Conservation (phyloP, 2,329 filamentous ascomycete genomes). For the Aspergillus viridinutans region DNA sequence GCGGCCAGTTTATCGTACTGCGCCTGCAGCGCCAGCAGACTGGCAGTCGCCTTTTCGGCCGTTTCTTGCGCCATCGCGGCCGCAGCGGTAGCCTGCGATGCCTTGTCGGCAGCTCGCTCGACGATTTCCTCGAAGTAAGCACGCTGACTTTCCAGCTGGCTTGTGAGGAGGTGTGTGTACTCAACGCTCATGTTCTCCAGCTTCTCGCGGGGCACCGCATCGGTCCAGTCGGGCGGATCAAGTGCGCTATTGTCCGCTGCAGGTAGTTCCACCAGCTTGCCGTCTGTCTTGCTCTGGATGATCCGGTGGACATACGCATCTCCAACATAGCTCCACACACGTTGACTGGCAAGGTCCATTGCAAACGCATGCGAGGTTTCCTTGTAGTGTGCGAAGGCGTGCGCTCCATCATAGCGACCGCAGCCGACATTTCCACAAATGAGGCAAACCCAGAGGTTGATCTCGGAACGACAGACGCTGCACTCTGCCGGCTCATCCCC, state of each 20-base stretch:
- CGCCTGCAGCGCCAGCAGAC: constrained; percentile 53
- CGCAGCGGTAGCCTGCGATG: constrained; percentile 64
- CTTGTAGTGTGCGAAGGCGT: constrained; percentile 92
- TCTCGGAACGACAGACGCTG: constrained; percentile 70
- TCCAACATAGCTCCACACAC: constrained; percentile 96
- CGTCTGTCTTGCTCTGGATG: constrained; percentile 88
- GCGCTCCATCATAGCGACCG: constrained; percentile 87
- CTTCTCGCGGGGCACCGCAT: constrained; percentile 54
- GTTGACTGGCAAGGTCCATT: constrained; percentile 86
- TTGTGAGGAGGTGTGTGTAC: constrained; percentile 89
- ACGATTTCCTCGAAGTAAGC: constrained; percentile 93
- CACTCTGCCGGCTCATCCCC: constrained; percentile 61
- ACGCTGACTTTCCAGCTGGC: constrained; percentile 87
- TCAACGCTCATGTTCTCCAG: constrained; percentile 80
- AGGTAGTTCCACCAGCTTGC: constrained; percentile 87
- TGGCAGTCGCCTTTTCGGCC: constrained; percentile 59
- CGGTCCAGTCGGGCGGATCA: constrained; percentile 41
- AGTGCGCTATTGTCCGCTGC: constrained; percentile 47
- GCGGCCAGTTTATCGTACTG: constrained; percentile 51
- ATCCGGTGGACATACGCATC: constrained; percentile 95
- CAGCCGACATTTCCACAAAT: constrained; percentile 92
- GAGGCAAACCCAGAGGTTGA: constrained; percentile 91
- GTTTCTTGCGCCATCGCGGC: constrained; percentile 51
- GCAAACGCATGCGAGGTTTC: constrained; percentile 85
- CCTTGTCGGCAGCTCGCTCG: constrained; percentile 84